Percentiles rank a stretch among this genome's conserved stretches.
Conservation (phyloP, 2,329 filamentous ascomycete genomes). For the Ophiocordyceps camponoti-saundersi region DNA sequence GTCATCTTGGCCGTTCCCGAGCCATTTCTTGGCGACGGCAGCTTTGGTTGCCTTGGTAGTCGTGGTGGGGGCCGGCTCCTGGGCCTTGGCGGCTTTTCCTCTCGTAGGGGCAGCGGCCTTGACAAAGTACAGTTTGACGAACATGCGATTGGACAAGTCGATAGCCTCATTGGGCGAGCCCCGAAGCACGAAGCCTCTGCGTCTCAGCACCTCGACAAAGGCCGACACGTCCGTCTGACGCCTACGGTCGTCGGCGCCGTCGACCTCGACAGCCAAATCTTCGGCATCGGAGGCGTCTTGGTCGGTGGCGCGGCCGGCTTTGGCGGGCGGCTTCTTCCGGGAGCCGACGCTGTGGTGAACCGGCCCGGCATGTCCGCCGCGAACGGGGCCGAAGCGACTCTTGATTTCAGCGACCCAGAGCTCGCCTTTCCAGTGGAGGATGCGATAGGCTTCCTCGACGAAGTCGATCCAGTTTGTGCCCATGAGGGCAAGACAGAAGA, state of each 20-base stretch:
- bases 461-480: conserved; percentile 97
- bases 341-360: conserved; percentile 58
- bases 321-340: conserved; percentile 33
- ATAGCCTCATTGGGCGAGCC: conserved; percentile 42
- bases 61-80: conserved; percentile 29
- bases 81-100: conserved; percentile 50
- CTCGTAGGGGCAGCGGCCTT: conserved; percentile 61
- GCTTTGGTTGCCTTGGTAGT: conserved; percentile 27
- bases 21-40: conserved; percentile 28
- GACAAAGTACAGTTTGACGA: conserved; percentile 89
- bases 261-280: conserved; percentile 52
- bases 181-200: conserved; percentile 72
- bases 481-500: conserved; percentile 96
- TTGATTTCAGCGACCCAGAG: conserved; percentile 97
- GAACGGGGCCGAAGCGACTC: conserved; percentile 50
- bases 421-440: conserved; percentile 87
- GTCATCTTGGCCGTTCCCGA: conserved; percentile 28
- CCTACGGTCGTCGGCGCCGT: conserved; percentile 44
- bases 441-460: conserved; percentile 84
- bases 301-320: conserved; percentile 23
- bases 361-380: conserved; percentile 14
- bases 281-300: conserved; percentile 31
- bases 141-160: conserved; percentile 91
- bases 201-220: conserved; percentile 69
- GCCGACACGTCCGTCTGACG: conserved; percentile 73